These are phyloP conservation scores for Clavispora santaluciae DNA, from an alignment of 805 yeast species.

Conservation along the genomic window DNA sequence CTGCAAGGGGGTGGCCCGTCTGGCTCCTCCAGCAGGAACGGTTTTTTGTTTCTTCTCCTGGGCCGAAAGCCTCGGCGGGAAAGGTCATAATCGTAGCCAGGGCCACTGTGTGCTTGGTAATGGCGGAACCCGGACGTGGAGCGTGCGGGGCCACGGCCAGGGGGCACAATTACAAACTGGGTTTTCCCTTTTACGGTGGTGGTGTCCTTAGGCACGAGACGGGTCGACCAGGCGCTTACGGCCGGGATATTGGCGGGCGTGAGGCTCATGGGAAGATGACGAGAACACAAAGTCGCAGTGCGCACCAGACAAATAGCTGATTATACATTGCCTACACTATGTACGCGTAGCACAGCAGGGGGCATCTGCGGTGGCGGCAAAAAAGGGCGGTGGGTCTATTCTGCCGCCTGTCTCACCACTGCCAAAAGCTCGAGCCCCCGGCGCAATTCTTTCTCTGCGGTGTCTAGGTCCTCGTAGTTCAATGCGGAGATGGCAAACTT, in stretches of 20 bases:
- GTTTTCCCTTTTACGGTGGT: background rate
- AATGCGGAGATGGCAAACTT: conserved; percentile 75
- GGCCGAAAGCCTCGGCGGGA: background rate
- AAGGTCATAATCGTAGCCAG: background rate
- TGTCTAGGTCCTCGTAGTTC: conserved; percentile 67
- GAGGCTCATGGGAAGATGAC: background rate
- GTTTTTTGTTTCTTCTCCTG: background rate
- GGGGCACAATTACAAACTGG: background rate
- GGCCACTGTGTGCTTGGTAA: background rate
- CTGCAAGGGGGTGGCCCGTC: background rate
- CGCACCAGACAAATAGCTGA: no score
- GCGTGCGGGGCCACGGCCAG: background rate
- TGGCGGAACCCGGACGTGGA: background rate
- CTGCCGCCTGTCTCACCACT: background rate
- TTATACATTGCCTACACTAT: no score
- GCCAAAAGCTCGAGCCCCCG: conserved; percentile 47
- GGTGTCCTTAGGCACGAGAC: background rate
- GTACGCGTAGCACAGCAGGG: no score
- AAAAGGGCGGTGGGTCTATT: no score
- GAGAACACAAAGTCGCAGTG: background rate
- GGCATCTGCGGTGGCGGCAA: no score
- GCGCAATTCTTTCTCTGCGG: conserved; percentile 60
- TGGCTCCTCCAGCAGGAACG: background rate
- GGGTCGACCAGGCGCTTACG: background rate
- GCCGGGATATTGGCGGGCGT: background rate